Evolutionary conservation across 768 basidiomycete species (phyloP), one percentile per base, ranked within the genome.

Genomic region (Naganishia vaughanmartiniae): DNA sequence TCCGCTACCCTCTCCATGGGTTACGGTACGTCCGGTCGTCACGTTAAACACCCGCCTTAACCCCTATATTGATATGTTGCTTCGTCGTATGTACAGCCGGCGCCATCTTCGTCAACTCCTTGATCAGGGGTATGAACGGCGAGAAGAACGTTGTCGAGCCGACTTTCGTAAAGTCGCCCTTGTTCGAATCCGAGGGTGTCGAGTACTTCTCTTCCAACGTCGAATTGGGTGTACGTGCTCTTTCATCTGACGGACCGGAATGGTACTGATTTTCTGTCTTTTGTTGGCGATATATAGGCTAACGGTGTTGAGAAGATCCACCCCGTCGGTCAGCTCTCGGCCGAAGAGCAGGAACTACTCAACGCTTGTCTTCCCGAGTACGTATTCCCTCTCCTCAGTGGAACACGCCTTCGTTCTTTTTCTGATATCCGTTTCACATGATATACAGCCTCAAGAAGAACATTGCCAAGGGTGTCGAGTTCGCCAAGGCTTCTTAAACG

Each of bases 151-250:
- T 95, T 75, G 82, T 92, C 66, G 86, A 88, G 0, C 93, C 93
- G 4, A 90, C 88, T 72, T 97, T 89, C 76, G 90, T 99, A 76
- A 85, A 89, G 72, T 79, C 78, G 48, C 83, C 87, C 89, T 75
- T 82, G 82, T 67, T 88, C 48, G 90, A 92, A 79, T 82, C 85
- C 71, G 83, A 82, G 73, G 91, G 91, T 42, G 88, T 95, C 46
- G 89, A 89, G 56, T 98, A 88, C 86, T 98, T 99, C 86, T 91
- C 92, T 26, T 87, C 89, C 42, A 89, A 86, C 58, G 87, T 99
- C 70, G 89, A 92, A 83, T 89, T 99, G 69, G 93, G 94, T 71
- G 92, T 93, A 81, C 55, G 83, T 78, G 21, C 65, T 54, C 48
- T 48, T 36, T 30, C 66, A 10, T 33, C 33, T 4, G 19, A 24